These are phyloP conservation scores for Gracilaria caudata DNA, from an alignment of 23 red algal genomes.

Conservation along the genomic window DNA sequence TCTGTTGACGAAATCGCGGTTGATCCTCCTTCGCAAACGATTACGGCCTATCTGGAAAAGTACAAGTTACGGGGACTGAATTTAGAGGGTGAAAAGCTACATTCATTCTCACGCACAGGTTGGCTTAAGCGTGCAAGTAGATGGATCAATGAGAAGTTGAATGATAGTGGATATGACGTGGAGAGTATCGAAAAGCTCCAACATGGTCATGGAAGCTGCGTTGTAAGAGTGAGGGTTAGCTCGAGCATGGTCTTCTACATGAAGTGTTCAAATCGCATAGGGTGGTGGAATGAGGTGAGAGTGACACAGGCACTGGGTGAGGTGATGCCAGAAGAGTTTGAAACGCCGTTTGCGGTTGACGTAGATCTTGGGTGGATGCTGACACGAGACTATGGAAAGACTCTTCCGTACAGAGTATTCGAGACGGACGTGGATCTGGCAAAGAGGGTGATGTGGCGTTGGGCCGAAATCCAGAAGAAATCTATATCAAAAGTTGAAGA, in stretches of 20 bases:
- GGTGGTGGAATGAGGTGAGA: neutral
- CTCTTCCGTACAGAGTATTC: neutral
- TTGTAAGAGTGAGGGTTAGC: neutral
- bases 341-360: neutral
- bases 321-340: neutral
- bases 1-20: too few relatives aligned
- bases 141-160: neutral
- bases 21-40: too few relatives aligned
- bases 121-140: neutral
- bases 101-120: neutral
- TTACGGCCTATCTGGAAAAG: too few relatives aligned
- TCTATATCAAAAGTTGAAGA: slow-evolving; percentile 1
- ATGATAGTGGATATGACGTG: neutral
- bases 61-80: too few relatives aligned
- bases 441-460: neutral
- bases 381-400: slow-evolving; percentile 2
- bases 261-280: neutral
- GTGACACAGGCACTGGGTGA: neutral
- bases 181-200: neutral
- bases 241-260: neutral
- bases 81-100: too few relatives aligned
- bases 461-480: neutral
- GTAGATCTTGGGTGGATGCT: slow-evolving; percentile 3
- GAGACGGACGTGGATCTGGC: neutral
- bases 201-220: neutral